phyloP scores from a whole-genome alignment of 1,139 yeast genomes.

The Taiozyma sp. region DNA sequence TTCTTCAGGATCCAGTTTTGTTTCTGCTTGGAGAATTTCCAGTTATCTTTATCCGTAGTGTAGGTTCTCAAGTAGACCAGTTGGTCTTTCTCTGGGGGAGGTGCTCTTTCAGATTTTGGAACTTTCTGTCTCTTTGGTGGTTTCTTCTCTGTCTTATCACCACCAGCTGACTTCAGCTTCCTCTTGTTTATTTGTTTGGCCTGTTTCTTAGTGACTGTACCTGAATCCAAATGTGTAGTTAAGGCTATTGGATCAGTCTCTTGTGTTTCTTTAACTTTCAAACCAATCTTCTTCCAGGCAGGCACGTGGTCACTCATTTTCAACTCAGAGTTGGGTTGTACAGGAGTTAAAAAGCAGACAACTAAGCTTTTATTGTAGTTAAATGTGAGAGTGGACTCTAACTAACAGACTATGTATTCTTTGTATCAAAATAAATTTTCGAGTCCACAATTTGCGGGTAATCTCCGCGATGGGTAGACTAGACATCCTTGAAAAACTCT shows the following conservation, averaged over 20 bases:
- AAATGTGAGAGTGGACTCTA: no score
- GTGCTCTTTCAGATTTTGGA: constrained; percentile 67
- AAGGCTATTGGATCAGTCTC: constrained; percentile 32
- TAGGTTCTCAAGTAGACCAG: constrained; percentile 68
- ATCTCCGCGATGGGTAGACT: not conserved
- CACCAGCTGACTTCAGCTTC: constrained; percentile 18
- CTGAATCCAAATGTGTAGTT: constrained; percentile 42
- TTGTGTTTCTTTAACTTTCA: constrained; percentile 31
- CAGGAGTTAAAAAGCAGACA: not conserved
- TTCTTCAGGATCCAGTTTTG: constrained; percentile 89
- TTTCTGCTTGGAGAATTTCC: constrained; percentile 94
- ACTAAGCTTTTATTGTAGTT: not conserved
- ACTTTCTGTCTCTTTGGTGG: constrained; percentile 72
- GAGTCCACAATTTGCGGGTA: not conserved
- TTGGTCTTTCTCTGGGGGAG: constrained; percentile 83
- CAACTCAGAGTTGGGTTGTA: not conserved
- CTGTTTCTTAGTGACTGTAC: constrained; percentile 41
- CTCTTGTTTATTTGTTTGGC: constrained; percentile 42
- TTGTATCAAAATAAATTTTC: not conserved
- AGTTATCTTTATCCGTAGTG: constrained; percentile 50
- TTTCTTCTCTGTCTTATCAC: constrained; percentile 34
- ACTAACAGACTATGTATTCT: no score
- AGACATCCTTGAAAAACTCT: not conserved
- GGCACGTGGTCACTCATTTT: constrained; percentile 45
- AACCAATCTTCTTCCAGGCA: constrained; percentile 89